Evolutionary conservation across 2,329 filamentous ascomycete genomes (phyloP).

Genomic region (Botrytis hyacinthi): DNA sequence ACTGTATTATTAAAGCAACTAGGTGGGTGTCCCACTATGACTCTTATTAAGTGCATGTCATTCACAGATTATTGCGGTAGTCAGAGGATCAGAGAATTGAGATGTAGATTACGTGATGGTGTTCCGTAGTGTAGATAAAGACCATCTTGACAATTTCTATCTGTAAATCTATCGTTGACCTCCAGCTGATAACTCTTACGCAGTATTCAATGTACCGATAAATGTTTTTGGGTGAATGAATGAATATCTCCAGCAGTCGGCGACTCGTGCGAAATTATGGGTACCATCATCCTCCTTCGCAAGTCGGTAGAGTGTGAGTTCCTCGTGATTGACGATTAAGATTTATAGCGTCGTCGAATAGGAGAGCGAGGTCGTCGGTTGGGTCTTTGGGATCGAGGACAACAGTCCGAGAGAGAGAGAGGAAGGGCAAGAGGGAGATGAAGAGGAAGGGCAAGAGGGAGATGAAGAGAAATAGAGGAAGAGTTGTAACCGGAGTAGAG

Average conservation of each 20-base stretch:
- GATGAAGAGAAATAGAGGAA: background rate
- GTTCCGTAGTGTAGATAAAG: background rate
- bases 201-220: background rate
- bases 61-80: background rate
- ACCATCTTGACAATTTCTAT: too few species aligned
- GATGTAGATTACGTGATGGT: background rate
- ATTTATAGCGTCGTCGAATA: background rate
- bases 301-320: background rate
- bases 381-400: background rate
- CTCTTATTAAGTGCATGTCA: background rate
- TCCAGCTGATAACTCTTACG: background rate
- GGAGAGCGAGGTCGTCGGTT: background rate
- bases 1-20: background rate
- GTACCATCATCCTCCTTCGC: background rate
- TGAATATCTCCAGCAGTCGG: background rate
- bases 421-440: background rate
- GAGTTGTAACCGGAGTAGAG: background rate
- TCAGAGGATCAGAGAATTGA: background rate
- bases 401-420: background rate
- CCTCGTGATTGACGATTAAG: background rate
- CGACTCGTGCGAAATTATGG: background rate
- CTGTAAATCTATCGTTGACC: background rate
- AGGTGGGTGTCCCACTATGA: background rate
- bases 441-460: background rate
- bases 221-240: background rate